These are phyloP conservation scores for Aspergillus incahuasiensis DNA, from an alignment of 495 filamentous ascomycete genomes.

Conservation along the genomic window DNA sequence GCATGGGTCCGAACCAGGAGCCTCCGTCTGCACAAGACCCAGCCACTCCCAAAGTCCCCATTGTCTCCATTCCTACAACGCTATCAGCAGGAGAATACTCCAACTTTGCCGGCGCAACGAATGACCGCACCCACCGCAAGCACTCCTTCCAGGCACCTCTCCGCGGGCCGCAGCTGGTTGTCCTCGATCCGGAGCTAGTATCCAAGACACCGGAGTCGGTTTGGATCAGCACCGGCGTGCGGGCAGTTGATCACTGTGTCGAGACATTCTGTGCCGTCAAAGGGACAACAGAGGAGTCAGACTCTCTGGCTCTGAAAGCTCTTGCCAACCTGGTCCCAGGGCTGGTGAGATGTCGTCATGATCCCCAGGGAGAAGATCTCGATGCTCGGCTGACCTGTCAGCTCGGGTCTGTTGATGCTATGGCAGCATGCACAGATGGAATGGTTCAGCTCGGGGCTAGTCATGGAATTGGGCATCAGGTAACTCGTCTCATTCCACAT, in stretches of 20 bases:
- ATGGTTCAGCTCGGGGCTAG: conserved; percentile 48
- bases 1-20: conserved; percentile 28
- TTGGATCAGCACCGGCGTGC: conserved; percentile 59
- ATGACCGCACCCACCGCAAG: conserved; percentile 50
- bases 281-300: conserved; percentile 34
- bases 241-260: conserved; percentile 62
- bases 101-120: conserved; percentile 51
- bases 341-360: conserved; percentile 45
- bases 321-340: conserved; percentile 48
- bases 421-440: conserved; percentile 45
- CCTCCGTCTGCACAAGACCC: conserved; percentile 22
- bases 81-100: conserved; percentile 62
- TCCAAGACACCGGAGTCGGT: conserved; percentile 52
- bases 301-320: conserved; percentile 38
- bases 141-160: conserved; percentile 43
- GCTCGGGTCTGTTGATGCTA: conserved; percentile 52
- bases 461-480: conserved; percentile 61
- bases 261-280: conserved; percentile 50
- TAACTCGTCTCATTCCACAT: too few species aligned
- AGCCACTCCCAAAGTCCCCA: conserved; percentile 40
- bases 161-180: conserved; percentile 49
- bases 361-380: conserved; percentile 31
- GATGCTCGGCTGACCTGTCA: conserved; percentile 50
- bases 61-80: conserved; percentile 59
- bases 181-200: conserved; percentile 52